Evolutionary conservation across 108 stramenopile species (phyloP).

Genomic region (Nitzschia putrida): DNA sequence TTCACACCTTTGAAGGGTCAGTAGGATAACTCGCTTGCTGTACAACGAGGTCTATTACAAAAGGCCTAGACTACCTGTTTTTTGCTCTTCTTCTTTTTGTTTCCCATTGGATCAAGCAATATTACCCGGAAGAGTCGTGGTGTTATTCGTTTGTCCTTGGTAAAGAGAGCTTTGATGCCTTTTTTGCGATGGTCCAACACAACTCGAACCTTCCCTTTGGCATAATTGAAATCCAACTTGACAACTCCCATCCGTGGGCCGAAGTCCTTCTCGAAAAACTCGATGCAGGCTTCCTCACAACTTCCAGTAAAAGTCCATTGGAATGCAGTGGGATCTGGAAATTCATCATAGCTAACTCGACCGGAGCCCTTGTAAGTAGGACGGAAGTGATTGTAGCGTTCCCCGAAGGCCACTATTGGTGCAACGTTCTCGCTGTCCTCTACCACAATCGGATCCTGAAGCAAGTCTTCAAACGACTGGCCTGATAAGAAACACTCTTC

Average conservation of each 20-base stretch:
- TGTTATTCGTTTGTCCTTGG: constrained; percentile 27
- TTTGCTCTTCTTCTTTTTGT: constrained; percentile 2
- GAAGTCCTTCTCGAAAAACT: constrained; percentile 39
- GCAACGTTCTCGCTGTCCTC: constrained; percentile 1
- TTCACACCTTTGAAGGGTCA: constrained; percentile 8
- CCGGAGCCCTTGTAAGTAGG: constrained; percentile 31
- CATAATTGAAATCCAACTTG: constrained; percentile 28
- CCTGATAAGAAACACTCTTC: constrained; percentile 30
- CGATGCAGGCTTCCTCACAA: constrained; percentile 9
- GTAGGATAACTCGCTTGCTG: too few species aligned
- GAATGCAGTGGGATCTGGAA: constrained; percentile 32
- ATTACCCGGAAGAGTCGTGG: constrained; percentile 24
- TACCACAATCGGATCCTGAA: constrained; percentile 17
- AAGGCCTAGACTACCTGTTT: constrained; percentile 1
- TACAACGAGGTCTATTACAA: too few species aligned
- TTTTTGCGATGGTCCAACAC: constrained; percentile 11
- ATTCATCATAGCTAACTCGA: constrained; percentile 33
- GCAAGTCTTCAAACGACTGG: constrained; percentile 29
- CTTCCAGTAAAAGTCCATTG: constrained; percentile 36
- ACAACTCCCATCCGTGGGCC: constrained; percentile 24
- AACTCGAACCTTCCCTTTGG: constrained; percentile 24
- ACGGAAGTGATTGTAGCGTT: constrained; percentile 23
- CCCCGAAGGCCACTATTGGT: constrained; percentile 2
- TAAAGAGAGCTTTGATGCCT: constrained; percentile 16
- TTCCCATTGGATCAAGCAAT: constrained; percentile 21